A percentile compares a stretch with the other conserved stretches of the same genome.
phyloP scores from a whole-genome alignment of 2,329 filamentous ascomycete genomes.

The Botrytis squamosa region DNA sequence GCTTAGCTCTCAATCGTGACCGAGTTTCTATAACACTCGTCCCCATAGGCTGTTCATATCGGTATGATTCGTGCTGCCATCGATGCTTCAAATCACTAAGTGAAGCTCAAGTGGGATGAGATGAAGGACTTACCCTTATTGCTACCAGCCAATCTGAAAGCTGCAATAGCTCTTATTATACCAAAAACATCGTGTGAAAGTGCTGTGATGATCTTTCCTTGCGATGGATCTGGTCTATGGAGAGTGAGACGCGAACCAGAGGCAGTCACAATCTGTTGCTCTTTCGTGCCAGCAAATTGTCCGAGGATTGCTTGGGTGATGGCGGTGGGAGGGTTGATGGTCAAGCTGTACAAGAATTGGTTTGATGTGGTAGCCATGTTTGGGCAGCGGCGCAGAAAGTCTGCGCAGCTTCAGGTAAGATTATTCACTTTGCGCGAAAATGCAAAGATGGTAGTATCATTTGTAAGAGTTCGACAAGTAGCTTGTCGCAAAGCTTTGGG shows the following conservation, averaged over 20 bases:
- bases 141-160: constrained; percentile 89
- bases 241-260: constrained; percentile 88
- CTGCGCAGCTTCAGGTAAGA: constrained; percentile 32
- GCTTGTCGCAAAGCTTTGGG: constrained; percentile 29
- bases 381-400: constrained; percentile 33
- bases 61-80: constrained; percentile 47
- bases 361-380: constrained; percentile 94
- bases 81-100: constrained; percentile 70
- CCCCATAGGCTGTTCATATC: constrained; percentile 34
- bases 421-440: constrained; percentile 9
- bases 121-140: constrained; percentile 78
- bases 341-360: constrained; percentile 98
- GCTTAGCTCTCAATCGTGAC: constrained; percentile 29
- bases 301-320: constrained; percentile 89
- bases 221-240: constrained; percentile 78
- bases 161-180: constrained; percentile 84
- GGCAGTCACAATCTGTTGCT: constrained; percentile 94
- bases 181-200: constrained; percentile 94
- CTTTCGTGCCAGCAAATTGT: constrained; percentile 93
- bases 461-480: constrained; percentile 27
- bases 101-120: constrained; percentile 51
- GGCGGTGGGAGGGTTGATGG: constrained; percentile 86
- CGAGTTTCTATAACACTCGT: constrained; percentile 24
- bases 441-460: constrained; percentile 28
- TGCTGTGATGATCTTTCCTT: constrained; percentile 82